These are phyloP conservation scores for Candida stauntonica DNA, from an alignment of 805 yeast species.

Conservation along the genomic window DNA sequence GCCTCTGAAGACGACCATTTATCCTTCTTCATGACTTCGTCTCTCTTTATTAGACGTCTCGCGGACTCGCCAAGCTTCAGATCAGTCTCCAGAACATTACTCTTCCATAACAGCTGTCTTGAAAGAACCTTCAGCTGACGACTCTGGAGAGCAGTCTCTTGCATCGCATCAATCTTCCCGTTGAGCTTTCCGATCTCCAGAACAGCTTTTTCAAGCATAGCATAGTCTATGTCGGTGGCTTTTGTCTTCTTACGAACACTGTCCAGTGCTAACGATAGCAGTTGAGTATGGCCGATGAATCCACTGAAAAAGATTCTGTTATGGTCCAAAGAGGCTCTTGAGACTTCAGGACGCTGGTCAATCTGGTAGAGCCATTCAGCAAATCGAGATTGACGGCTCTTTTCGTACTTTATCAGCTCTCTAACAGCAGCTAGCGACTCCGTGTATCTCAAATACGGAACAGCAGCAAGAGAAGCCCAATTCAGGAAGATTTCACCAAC, in stretches of 20 bases:
- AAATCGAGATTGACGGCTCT: constrained; percentile 38
- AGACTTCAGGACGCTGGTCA: constrained; percentile 44
- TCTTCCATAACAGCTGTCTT: constrained; percentile 50
- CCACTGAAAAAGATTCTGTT: constrained; percentile 55
- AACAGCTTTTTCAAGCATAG: constrained; percentile 47
- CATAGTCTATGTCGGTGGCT: constrained; percentile 47
- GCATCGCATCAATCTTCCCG: constrained; percentile 53
- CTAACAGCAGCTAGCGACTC: constrained; percentile 56
- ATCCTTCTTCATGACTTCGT: constrained; percentile 57
- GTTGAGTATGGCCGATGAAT: constrained; percentile 48
- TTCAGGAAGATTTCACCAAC: constrained; percentile 58
- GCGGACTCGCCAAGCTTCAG: constrained; percentile 48
- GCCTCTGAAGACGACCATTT: constrained; percentile 53
- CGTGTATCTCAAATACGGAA: constrained; percentile 55
- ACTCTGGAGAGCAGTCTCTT: constrained; percentile 55
- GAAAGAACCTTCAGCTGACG: constrained; percentile 51
- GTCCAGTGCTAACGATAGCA: constrained; percentile 56
- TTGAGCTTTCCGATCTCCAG: constrained; percentile 53
- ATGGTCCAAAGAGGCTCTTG: constrained; percentile 39
- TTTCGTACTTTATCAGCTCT: constrained; percentile 47
- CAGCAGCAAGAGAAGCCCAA: constrained; percentile 59
- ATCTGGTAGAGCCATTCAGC: constrained; percentile 53
- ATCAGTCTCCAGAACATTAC: constrained; percentile 39
- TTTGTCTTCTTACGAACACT: constrained; percentile 52
- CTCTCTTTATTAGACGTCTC: constrained; percentile 54